phyloP scores from a whole-genome alignment of 1,284 basidiomycete species.

The Pseudozyma sp. region DNA sequence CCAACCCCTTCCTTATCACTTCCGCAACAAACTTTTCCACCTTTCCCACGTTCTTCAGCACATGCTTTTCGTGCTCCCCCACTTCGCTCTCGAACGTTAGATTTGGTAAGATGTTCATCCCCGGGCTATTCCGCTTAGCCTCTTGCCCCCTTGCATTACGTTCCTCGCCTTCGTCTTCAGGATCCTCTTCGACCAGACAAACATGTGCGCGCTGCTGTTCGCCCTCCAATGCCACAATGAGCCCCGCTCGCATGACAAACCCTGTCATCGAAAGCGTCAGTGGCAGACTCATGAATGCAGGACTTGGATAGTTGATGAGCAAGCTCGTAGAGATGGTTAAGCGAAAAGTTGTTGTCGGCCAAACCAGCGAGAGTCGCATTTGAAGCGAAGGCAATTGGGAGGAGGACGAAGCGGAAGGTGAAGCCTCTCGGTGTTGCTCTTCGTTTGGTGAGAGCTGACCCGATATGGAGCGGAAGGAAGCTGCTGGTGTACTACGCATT shows the following conservation, averaged over 20 bases:
- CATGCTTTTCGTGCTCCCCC: conserved; percentile 94
- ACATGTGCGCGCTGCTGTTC: conserved; percentile 81
- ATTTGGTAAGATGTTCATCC: conserved; percentile 86
- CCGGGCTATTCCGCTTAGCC: conserved; percentile 64
- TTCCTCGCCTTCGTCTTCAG: conserved; percentile 51
- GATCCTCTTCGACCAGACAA: conserved; percentile 73
- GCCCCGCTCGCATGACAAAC: conserved; percentile 84
- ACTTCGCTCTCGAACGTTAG: conserved; percentile 96
- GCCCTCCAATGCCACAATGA: conserved; percentile 91
- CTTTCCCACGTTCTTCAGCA: conserved; percentile 93
- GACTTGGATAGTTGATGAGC: conserved; percentile 93
- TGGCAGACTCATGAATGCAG: conserved; percentile 94
- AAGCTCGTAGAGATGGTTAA: conserved; percentile 87
- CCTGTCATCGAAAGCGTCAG: conserved; percentile 90
- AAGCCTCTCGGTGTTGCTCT: conserved; percentile 11
- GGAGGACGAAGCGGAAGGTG: conserved; percentile 9
- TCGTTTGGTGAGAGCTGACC: conserved; percentile 27
- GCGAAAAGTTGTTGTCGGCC: conserved; percentile 61
- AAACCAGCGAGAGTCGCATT: conserved; percentile 57
- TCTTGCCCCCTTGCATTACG: conserved; percentile 4
- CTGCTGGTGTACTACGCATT: conserved; percentile 24
- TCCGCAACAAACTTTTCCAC: conserved; percentile 96
- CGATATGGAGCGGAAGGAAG: conserved; percentile 23
- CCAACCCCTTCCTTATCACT: conserved; percentile 90
- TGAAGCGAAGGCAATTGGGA: conserved; percentile 54